A percentile compares a stretch with the other conserved stretches of the same genome.
These are phyloP conservation scores for Nicotiana rustica DNA, from an alignment of 305 asterid genomes.

Conservation along the genomic window DNA sequence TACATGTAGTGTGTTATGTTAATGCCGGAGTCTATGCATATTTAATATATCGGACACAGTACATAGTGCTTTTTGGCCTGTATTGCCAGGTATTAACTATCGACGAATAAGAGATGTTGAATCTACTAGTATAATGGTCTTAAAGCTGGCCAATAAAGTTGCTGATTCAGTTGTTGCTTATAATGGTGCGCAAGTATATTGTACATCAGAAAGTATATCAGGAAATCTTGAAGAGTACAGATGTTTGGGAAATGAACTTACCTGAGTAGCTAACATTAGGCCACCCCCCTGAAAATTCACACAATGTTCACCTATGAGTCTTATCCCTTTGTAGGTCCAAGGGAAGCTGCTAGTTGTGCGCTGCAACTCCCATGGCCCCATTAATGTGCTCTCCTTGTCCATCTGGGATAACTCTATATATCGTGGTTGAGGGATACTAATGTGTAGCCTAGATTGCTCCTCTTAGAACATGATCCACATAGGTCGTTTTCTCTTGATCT, in stretches of 20 bases:
- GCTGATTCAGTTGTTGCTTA: neutral
- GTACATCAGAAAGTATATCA: neutral
- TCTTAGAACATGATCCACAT: neutral
- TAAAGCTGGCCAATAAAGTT: neutral
- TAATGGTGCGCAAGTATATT: neutral
- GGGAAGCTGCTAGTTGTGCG: neutral
- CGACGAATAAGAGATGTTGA: neutral
- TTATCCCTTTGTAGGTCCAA: neutral
- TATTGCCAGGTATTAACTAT: neutral
- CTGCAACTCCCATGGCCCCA: neutral
- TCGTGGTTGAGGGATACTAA: neutral
- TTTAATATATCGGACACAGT: neutral
- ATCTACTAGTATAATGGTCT: neutral
- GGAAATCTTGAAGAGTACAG: neutral
- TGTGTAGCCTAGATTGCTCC: neutral
- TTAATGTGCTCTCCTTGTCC: neutral
- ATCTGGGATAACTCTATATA: neutral
- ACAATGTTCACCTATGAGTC: neutral
- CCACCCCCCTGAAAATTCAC: neutral
- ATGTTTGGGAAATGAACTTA: neutral
- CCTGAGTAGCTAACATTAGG: neutral
- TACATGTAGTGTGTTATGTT: conserved; percentile 17
- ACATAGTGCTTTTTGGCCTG: neutral
- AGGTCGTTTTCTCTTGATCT: neutral
- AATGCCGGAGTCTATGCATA: neutral